Evolutionary conservation across 176 grass and related monocot species (phyloP).

Genomic region (Bonia amplexicaulis): DNA sequence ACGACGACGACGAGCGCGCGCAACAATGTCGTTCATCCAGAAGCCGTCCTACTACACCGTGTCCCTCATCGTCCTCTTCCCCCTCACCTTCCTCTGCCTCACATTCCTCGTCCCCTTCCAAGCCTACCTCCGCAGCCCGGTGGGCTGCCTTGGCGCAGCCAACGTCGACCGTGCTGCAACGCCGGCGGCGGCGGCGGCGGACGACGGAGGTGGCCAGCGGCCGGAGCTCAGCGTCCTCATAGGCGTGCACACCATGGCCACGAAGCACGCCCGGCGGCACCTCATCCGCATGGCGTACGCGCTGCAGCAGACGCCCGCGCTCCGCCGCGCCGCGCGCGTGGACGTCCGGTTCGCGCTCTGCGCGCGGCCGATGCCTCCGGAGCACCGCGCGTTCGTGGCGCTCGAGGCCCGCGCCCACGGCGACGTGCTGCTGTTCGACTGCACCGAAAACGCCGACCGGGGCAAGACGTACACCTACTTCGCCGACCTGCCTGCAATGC

Average conservation of each 20-base stretch:
- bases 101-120: background rate
- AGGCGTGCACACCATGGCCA: constrained; percentile 51
- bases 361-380: constrained; percentile 35
- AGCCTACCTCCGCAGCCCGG: constrained; percentile 10
- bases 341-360: constrained; percentile 63
- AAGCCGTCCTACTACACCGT: background rate
- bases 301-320: constrained; percentile 32
- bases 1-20: background rate
- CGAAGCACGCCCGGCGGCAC: constrained; percentile 51
- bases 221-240: constrained; percentile 35
- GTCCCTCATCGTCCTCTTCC: constrained; percentile 27
- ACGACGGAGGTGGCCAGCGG: background rate
- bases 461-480: constrained; percentile 69
- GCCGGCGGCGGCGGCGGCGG: background rate
- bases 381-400: constrained; percentile 47
- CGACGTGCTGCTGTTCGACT: constrained; percentile 56
- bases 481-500: constrained; percentile 37
- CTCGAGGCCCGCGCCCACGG: constrained; percentile 52
- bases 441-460: constrained; percentile 37
- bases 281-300: constrained; percentile 59
- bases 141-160: background rate
- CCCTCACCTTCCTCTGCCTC: constrained; percentile 26
- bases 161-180: background rate
- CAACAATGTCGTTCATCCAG: constrained; percentile 12
- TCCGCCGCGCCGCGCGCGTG: constrained; percentile 28